phyloP scores from a whole-genome alignment of 2,329 filamentous ascomycete genomes.

The Aspergillus ruber region DNA sequence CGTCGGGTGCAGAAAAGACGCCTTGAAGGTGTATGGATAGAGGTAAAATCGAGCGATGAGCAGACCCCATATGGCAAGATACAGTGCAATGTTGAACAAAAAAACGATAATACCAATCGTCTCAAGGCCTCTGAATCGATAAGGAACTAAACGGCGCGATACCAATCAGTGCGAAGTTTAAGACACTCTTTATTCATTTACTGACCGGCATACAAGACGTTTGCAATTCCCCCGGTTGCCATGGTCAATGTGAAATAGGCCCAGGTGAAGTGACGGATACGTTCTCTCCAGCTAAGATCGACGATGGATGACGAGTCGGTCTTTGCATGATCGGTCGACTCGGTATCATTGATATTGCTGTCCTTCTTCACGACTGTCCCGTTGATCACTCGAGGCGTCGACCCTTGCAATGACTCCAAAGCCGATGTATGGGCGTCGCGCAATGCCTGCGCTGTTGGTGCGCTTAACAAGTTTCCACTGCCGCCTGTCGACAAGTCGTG shows the following conservation, averaged over 20 bases:
- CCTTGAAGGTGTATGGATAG: constrained; percentile 63
- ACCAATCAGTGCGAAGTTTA: neutral
- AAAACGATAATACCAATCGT: constrained; percentile 57
- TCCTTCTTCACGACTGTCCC: neutral
- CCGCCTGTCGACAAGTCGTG: constrained; percentile 12
- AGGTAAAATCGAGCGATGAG: constrained; percentile 63
- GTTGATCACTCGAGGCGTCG: constrained; percentile 14
- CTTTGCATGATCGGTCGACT: constrained; percentile 1
- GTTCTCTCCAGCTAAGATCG: constrained; percentile 44
- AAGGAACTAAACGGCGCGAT: constrained; percentile 39
- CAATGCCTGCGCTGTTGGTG: constrained; percentile 8
- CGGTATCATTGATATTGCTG: neutral
- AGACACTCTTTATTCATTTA: constrained; percentile 2
- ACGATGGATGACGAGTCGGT: constrained; percentile 7
- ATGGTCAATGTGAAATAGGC: constrained; percentile 71
- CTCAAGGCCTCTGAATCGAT: constrained; percentile 50
- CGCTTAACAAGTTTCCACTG: constrained; percentile 6
- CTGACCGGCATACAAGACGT: constrained; percentile 53
- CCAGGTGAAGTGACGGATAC: constrained; percentile 63
- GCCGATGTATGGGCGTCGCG: constrained; percentile 24
- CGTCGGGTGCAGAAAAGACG: constrained; percentile 68
- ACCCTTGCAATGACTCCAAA: constrained; percentile 19
- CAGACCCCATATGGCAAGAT: constrained; percentile 56
- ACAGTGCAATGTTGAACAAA: constrained; percentile 58
- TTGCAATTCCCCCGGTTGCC: constrained; percentile 56